phyloP scores from a whole-genome alignment of 2,329 filamentous ascomycete genomes.

The Colletotrichum sp. region DNA sequence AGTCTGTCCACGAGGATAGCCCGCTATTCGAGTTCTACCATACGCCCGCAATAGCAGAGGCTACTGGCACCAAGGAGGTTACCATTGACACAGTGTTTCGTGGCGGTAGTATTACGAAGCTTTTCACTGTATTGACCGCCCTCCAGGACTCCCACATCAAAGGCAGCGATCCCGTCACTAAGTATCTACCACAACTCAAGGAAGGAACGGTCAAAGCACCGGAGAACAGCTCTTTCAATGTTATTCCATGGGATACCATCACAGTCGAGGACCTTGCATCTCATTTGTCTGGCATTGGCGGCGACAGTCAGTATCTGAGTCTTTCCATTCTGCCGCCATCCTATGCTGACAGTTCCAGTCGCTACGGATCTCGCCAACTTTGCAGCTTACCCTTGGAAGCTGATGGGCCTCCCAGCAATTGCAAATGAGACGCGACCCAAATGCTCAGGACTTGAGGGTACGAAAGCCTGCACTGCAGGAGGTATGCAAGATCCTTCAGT shows the following conservation, averaged over 20 bases:
- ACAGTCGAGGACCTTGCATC: slow-evolving; percentile 23
- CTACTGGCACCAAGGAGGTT: slow-evolving; percentile 27
- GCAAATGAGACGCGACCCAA: slow-evolving; percentile 9
- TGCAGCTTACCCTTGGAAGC: neutral
- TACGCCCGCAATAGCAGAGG: slow-evolving; percentile 35
- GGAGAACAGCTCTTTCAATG: neutral
- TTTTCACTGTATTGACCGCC: slow-evolving; percentile 42
- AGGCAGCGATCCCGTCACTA: slow-evolving; percentile 31
- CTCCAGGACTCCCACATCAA: slow-evolving; percentile 31
- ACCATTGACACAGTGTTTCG: slow-evolving; percentile 46
- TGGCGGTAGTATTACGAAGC: slow-evolving; percentile 46
- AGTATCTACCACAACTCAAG: slow-evolving; percentile 24
- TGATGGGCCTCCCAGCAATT: slow-evolving; percentile 13
- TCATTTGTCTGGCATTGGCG: slow-evolving; percentile 20
- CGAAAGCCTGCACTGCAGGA: slow-evolving; percentile 3
- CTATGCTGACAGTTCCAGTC: neutral
- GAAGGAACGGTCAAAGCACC: neutral
- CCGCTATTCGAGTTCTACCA: slow-evolving; percentile 44
- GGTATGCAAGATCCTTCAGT: neutral
- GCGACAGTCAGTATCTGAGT: slow-evolving; percentile 14
- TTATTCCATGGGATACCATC: slow-evolving; percentile 20
- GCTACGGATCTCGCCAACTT: slow-evolving; percentile 15
- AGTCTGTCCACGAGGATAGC: slow-evolving; percentile 44
- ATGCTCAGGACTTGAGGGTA: slow-evolving; percentile 18
- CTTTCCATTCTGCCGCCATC: no score